phyloP scores from a whole-genome alignment of 164 flowering plant species.

The Kalanchoe fedtschenkoi region DNA sequence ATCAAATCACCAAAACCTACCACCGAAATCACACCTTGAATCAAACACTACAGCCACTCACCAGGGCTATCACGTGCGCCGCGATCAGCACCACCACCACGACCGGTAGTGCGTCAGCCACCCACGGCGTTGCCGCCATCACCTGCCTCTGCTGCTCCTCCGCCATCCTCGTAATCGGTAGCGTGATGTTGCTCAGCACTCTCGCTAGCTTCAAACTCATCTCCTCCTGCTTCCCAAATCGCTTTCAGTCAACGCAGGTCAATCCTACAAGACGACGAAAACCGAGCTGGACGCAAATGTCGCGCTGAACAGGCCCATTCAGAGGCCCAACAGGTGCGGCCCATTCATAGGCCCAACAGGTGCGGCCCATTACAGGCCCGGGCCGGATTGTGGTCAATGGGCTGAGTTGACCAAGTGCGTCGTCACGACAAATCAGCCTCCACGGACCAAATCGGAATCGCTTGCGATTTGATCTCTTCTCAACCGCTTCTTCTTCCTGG shows the following conservation, averaged over 20 bases:
- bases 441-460: no score
- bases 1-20: no score
- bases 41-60: neutral
- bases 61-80: neutral
- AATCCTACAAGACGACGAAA: neutral
- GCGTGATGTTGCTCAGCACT: conserved; percentile 5
- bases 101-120: neutral
- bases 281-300: neutral
- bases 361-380: no score
- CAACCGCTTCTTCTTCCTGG: no score
- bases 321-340: neutral
- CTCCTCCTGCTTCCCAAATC: neutral
- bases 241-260: neutral
- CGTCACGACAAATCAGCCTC: no score
- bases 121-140: neutral
- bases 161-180: conserved; percentile 6
- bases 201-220: conserved; percentile 3
- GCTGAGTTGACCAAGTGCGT: no score
- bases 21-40: neutral
- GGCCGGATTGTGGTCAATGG: no score
- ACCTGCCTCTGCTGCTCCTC: neutral
- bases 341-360: no score
- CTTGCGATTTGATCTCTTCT: no score
- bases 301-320: neutral
- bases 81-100: conserved; percentile 3